phyloP scores from a whole-genome alignment of 1,284 basidiomycete genomes.

The Quambalaria eucalypti region DNA sequence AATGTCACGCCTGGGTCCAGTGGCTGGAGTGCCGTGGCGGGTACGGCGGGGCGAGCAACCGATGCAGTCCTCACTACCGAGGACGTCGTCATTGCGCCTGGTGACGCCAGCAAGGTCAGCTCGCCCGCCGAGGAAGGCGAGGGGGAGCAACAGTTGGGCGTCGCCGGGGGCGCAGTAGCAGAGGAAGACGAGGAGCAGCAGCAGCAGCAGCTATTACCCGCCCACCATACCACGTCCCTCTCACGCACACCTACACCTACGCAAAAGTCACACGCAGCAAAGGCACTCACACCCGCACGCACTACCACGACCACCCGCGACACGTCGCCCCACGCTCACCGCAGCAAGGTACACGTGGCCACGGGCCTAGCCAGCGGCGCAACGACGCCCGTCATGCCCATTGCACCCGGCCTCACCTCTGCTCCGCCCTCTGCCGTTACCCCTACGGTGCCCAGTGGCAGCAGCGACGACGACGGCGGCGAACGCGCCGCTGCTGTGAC shows the following conservation, averaged over 20 bases:
- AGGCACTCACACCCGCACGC: neutral
- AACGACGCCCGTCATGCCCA: conserved; percentile 1
- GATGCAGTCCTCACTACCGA: conserved; percentile 27
- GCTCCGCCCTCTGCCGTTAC: neutral
- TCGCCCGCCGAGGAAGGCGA: conserved; percentile 11
- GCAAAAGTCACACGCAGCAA: conserved; percentile 1
- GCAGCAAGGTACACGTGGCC: neutral
- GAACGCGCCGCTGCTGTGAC: no score
- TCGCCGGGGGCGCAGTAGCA: neutral
- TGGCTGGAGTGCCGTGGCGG: conserved; percentile 9
- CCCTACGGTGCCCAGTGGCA: neutral
- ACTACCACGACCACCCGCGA: no score
- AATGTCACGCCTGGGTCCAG: conserved; percentile 6
- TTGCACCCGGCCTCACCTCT: neutral
- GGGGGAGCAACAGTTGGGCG: neutral
- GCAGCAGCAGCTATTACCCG: neutral
- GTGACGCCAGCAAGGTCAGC: conserved; percentile 28
- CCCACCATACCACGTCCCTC: neutral
- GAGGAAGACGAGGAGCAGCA: neutral
- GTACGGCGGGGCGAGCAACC: conserved; percentile 8
- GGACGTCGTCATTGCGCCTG: conserved; percentile 29
- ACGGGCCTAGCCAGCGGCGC: neutral
- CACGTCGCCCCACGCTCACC: neutral
- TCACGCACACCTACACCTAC: neutral
- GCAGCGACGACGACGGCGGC: no score